Evolutionary conservation across 257 asterid species (phyloP), one percentile per base, ranked within the genome.

Genomic region (Solanum clarkiae): DNA sequence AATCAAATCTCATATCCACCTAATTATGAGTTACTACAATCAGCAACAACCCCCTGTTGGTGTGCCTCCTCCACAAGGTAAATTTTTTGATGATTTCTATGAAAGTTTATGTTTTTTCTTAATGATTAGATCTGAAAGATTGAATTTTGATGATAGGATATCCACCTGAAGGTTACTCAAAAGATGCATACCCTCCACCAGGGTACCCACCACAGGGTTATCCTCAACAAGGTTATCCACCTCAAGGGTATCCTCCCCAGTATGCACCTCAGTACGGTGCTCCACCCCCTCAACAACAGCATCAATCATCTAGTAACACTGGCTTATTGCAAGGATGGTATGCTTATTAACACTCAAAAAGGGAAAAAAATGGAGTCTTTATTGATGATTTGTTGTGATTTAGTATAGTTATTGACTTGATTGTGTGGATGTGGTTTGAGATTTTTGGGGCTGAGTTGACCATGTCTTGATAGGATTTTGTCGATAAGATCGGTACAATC

Each of bases 31-130:
- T 89, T 93, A 93, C 84, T 93, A 93, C 92, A 90, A 92, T 86
- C 95, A 91, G 79, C 88, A 88, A 81, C 93, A 91, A 6, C 90
- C 93, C 60, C 94, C 95, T 22, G 95, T 93, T 74, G 94, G 93
- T 63, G 95, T 90, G 16, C 95, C 97, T 42, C 97, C 97, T 7
- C 91, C 97, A 17, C 97, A 93, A 92, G 97, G 97, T 81, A 68
- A 70, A 85, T 44, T 20, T 47, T 74, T 47, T 74, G 57, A 45
- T 72, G 40, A 42, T 18, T 5, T 71, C 1, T 71, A 7, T 16
- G 18, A 6, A 17, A 40, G 29, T 70, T 70, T 26, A 36, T 24
- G 12, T 15, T 22, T 68, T 5, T 20, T 2, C 3, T 55, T 57
- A 42, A 16, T 32, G 11, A 55, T 18, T 62, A 59, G 77, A 53